These are phyloP conservation scores for Crithidia expoeki DNA, from an alignment of 208 protist genomes.

Conservation along the genomic window DNA sequence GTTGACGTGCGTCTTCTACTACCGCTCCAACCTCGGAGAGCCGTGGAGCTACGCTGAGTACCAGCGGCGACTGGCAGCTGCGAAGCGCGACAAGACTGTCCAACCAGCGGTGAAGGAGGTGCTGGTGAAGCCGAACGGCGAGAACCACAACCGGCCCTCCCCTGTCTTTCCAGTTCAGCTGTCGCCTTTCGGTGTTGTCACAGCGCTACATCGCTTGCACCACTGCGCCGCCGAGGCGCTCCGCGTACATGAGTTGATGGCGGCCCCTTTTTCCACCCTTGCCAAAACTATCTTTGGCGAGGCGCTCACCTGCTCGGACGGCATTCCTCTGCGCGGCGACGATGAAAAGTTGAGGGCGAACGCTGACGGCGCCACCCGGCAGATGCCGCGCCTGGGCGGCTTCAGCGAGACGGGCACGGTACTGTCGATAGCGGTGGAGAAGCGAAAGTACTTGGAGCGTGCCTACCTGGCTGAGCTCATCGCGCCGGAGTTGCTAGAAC, in stretches of 20 bases:
- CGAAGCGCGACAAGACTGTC: slow-evolving; percentile 23
- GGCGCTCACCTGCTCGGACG: slow-evolving; percentile 45
- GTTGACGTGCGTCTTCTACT: slow-evolving; percentile 92
- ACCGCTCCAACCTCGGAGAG: slow-evolving; percentile 78
- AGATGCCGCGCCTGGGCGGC: slow-evolving; percentile 40
- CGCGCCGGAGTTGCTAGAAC: slow-evolving; percentile 50
- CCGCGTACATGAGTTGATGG: slow-evolving; percentile 40
- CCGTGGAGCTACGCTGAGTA: slow-evolving; percentile 76
- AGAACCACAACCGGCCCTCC: slow-evolving; percentile 63
- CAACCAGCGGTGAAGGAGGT: slow-evolving; percentile 32
- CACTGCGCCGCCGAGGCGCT: slow-evolving; percentile 39
- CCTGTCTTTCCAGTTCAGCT: slow-evolving; percentile 43
- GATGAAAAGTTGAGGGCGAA: slow-evolving; percentile 48
- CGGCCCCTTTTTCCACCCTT: slow-evolving; percentile 15
- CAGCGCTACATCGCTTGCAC: slow-evolving; percentile 31
- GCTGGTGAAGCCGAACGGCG: slow-evolving; percentile 66
- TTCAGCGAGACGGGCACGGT: slow-evolving; percentile 50
- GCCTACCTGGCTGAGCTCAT: slow-evolving; percentile 45
- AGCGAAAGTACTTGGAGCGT: slow-evolving; percentile 48
- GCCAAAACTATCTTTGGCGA: slow-evolving; percentile 68
- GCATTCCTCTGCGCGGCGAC: slow-evolving; percentile 45
- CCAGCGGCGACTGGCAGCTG: slow-evolving; percentile 49
- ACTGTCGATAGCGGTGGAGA: slow-evolving; percentile 44
- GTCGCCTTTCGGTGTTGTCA: slow-evolving; percentile 61
- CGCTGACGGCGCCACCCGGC: slow-evolving; percentile 18